Conservation (phyloP, 345 rosid genomes). For the Ailanthus altissimus region DNA sequence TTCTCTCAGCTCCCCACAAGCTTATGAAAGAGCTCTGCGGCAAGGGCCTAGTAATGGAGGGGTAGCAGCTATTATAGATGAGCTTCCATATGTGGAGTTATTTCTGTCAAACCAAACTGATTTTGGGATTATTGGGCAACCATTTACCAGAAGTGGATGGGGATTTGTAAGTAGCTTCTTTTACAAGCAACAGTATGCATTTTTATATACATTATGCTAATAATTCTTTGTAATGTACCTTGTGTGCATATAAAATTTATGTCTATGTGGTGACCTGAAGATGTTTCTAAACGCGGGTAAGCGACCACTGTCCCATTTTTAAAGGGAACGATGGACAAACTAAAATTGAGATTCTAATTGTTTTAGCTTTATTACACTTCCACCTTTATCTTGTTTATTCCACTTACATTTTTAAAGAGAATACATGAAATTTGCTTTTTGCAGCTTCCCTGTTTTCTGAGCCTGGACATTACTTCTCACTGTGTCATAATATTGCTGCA, state of each 20-base stretch:
- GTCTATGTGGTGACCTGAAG: not conserved
- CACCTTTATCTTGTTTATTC: not conserved
- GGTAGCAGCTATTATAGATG: constrained; percentile 84
- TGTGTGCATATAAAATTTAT: not conserved
- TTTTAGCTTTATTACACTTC: constrained; percentile 7
- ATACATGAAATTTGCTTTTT: not conserved
- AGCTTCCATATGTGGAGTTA: constrained; percentile 72
- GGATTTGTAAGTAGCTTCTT: constrained; percentile 78
- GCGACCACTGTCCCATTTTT: not conserved
- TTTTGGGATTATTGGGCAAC: constrained; percentile 73
- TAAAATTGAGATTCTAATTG: not conserved
- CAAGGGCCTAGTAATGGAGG: constrained; percentile 73
- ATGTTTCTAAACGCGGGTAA: not conserved
- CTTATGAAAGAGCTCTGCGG: constrained; percentile 62
- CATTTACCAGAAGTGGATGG: constrained; percentile 83
- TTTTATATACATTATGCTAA: not conserved
- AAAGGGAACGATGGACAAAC: constrained; percentile 3
- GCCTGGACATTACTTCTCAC: not conserved
- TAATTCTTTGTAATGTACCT: not conserved
- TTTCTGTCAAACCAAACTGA: constrained; percentile 56
- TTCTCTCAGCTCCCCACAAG: constrained; percentile 62
- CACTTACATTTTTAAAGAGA: not conserved
- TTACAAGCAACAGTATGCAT: constrained; percentile 17
- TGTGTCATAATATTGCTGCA: not conserved
- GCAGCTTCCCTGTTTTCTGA: not conserved